Base-by-base conservation (phyloP, 352 stramenopile genomes). In the Phytophthora pini region DNA sequence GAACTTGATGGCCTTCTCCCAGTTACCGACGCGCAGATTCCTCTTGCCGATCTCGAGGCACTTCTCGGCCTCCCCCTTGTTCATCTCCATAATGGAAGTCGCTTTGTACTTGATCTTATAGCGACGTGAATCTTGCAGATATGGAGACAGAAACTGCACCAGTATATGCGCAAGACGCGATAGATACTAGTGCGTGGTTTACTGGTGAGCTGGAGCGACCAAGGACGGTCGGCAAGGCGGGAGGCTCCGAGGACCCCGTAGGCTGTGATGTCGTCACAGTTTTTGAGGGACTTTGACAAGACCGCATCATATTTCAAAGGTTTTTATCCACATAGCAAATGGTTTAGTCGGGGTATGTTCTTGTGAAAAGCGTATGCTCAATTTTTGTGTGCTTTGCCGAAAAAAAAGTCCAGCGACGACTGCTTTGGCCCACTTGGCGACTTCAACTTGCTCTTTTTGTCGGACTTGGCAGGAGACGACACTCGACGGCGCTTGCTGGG, bases 41-140 rank as follows among this genome's bases (percentile, higher is more conserved):
- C 88, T 91, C 73, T 97, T 96, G 60, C 76, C 92, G 41, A 98
- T 87, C 26, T 97, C 90, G 59, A 90, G 85, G 78, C 90, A 97
- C 67, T 96, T 96, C 79, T 98, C 90, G 60, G 92, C 92, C 63
- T 98, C 92, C 62, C 88, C 88, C 61, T 89, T 91, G 70, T 98
- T 98, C 88, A 96, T 96, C 85, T 96, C 88, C 88, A 96, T 96
- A 58, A 65, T 62, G 46, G 13, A 10, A 45, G 48, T 60, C 12
- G 12, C 7, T 39, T 9, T 26, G 44, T 5, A 26, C n/a, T 26
- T 0, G 12, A 60, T 32, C 50, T 58, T 11, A 41, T 69, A 57
- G 13, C 38, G 50, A 48, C 15, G 31, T 31, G 13, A 20, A 48
- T 62, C 58, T 27, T 64, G 34, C 32, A 32, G 24, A n/a, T 64